Base-by-base conservation (phyloP, 257 asterid species). In the Paraleonurus japonicus region DNA sequence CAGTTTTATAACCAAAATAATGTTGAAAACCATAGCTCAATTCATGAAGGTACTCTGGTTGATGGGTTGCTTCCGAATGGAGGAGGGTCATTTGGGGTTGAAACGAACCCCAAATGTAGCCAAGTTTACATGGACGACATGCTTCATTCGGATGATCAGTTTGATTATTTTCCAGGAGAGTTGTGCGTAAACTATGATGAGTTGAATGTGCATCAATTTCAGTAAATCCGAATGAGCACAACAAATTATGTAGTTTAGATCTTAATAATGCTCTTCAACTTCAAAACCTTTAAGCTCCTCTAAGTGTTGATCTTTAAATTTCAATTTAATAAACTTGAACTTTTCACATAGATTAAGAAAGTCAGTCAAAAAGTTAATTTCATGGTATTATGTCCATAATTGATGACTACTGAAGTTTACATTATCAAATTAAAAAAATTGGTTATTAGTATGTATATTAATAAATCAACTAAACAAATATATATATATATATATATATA, bases 81-180 rank as follows among this genome's bases (percentile, higher is more conserved):
- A 8, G 90, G 81, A 68, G 85, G 70, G 32, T 37, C 63, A 10
- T 72, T 76, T 43, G 76, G 69, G 16, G 41, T 61, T 15, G 83
- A 80, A 26, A 8, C 72, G 68, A 43, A 65, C 23, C 76, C 50
- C 9, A 71, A 76, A 37, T 19, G 57, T 10, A 57, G 61, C 47
- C 53, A 26, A 10, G 67, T 60, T 62, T 72, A 53, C 0, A 70
- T 65, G 5, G 86, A 73, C 17, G 83, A 82, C 51, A 77, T 83
- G 77, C 70, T 82, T 2, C 77, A 0, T 81, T 82, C 74, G 67
- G 74, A 79, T 83, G 86, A 45, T 91, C 81, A 72, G 79, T 53
- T 57, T 43, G 86, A 81, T 17, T 76, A 81, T 53, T 77, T 84
- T 79, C 74, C 86, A 0, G 83, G 84, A 5, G 87, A 78, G 19